Evolutionary conservation across 2,329 filamentous ascomycete species (phyloP).

Genomic region (Fusarium camptoceras): DNA sequence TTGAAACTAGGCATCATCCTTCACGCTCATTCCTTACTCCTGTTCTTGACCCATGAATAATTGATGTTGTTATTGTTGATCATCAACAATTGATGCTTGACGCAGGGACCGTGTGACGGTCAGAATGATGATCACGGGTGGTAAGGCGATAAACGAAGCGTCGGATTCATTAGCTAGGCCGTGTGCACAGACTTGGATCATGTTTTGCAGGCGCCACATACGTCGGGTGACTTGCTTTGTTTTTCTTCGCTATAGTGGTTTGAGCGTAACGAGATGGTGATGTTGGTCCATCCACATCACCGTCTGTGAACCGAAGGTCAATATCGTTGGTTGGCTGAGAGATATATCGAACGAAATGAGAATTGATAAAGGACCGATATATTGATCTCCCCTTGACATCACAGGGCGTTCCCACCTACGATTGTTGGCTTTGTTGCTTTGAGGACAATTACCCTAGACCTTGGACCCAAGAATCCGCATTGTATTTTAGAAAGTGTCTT

Average conservation of each 20-base stretch:
- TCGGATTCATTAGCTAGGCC: background rate
- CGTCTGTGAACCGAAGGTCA: fast-evolving
- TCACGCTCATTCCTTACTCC: background rate
- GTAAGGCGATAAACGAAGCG: background rate
- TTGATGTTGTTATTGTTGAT: background rate
- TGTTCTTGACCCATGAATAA: background rate
- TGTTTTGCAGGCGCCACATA: conserved; percentile 1
- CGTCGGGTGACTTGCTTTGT: background rate
- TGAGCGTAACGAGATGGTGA: background rate
- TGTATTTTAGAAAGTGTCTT: no score
- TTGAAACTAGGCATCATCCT: background rate
- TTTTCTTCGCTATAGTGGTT: background rate
- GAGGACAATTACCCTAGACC: background rate
- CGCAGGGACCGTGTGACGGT: background rate
- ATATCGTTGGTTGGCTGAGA: background rate
- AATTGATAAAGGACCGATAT: no score
- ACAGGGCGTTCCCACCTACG: no score
- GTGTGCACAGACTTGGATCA: background rate
- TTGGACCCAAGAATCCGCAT: background rate
- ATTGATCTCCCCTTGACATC: no score
- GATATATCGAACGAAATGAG: fast-evolving
- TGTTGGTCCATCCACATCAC: background rate
- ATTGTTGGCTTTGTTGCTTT: fast-evolving
- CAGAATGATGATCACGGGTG: background rate
- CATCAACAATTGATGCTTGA: background rate